phyloP scores from a whole-genome alignment of 441 rosid genomes.

The Populus hybrid region DNA sequence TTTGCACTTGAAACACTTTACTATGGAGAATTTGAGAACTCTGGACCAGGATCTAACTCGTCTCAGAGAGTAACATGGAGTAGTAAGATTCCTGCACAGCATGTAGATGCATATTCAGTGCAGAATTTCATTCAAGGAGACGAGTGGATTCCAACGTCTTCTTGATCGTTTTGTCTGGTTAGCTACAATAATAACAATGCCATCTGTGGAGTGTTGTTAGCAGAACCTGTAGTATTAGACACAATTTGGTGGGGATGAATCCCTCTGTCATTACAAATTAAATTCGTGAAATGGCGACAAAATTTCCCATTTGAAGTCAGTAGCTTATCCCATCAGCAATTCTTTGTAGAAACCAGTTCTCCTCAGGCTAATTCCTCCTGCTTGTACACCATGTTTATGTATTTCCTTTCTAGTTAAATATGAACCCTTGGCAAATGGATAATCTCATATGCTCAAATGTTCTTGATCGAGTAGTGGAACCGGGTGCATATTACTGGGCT shows the following conservation, averaged over 20 bases:
- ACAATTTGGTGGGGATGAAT: not conserved
- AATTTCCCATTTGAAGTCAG: not conserved
- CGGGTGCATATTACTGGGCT: no score
- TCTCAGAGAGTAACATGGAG: conserved; percentile 73
- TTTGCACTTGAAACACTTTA: conserved; percentile 69
- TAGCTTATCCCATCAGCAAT: no score
- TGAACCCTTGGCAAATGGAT: not conserved
- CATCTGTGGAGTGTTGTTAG: not conserved
- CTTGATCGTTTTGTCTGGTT: conserved; percentile 24
- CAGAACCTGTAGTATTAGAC: not conserved
- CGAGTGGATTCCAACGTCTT: conserved; percentile 57
- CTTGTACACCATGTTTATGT: not conserved
- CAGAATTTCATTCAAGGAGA: conserved; percentile 84
- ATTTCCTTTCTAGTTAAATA: not conserved
- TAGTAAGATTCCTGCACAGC: conserved; percentile 56
- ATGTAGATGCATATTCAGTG: conserved; percentile 53
- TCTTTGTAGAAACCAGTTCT: no score
- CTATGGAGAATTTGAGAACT: conserved; percentile 69
- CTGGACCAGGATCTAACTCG: conserved; percentile 55
- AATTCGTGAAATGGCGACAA: not conserved
- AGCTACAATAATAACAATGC: not conserved
- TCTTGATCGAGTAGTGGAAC: no score
- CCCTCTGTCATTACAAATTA: not conserved
- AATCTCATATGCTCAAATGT: not conserved
- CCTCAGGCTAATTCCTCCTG: no score